Conservation (phyloP, 1,284 basidiomycete genomes). For the Porogramme epimiltina region DNA sequence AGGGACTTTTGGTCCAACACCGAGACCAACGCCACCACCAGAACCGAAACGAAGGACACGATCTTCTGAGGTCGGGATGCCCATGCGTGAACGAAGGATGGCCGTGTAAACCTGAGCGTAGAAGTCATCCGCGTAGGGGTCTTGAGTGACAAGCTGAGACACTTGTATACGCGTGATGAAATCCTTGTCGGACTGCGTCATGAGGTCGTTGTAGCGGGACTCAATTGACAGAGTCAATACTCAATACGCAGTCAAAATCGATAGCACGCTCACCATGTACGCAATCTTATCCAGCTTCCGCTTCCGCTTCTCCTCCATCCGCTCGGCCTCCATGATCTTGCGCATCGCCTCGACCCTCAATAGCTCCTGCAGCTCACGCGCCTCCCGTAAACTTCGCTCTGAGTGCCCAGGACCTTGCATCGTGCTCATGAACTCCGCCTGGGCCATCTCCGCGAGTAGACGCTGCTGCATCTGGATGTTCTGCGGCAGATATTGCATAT, state of each 20-base stretch:
- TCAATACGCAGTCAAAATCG: neutral
- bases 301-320: conserved; percentile 80
- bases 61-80: conserved; percentile 68
- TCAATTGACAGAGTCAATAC: conserved; percentile 33
- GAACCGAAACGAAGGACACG: conserved; percentile 83
- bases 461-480: conserved; percentile 73
- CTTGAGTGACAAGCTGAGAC: conserved; percentile 93
- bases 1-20: conserved; percentile 65
- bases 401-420: conserved; percentile 51
- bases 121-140: conserved; percentile 98
- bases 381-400: conserved; percentile 25
- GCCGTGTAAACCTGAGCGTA: conserved; percentile 97
- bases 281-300: conserved; percentile 83
- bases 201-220: conserved; percentile 96
- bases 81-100: conserved; percentile 76
- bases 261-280: conserved; percentile 63
- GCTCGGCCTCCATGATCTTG: conserved; percentile 86
- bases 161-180: conserved; percentile 99
- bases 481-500: conserved; percentile 52
- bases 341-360: conserved; percentile 77
- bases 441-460: conserved; percentile 69
- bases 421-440: conserved; percentile 64
- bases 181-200: conserved; percentile 99
- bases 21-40: conserved; percentile 81
- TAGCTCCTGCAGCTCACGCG: conserved; percentile 62